Conservation (phyloP, 345 rosid species). For the Murraya paniculata region DNA sequence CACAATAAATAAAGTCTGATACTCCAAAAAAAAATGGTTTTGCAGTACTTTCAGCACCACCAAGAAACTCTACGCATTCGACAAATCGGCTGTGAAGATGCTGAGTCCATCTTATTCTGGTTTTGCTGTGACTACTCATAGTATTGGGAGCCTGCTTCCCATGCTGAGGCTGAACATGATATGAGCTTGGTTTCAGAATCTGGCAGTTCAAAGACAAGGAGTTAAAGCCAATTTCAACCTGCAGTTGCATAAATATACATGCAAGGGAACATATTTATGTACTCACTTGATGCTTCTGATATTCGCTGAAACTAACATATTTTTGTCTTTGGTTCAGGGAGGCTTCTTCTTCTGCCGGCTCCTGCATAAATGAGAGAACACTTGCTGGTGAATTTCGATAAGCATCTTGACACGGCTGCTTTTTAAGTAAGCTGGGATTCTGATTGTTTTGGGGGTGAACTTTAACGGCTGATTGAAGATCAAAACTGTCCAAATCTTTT, state of each 20-base stretch:
- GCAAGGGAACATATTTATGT: not conserved
- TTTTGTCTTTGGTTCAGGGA: slow-evolving; percentile 8
- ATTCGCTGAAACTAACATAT: slow-evolving; percentile 7
- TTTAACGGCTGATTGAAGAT: slow-evolving; percentile 11
- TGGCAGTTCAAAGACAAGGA: not conserved
- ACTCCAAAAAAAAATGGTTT: too few species aligned
- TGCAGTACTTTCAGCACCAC: slow-evolving; percentile 31
- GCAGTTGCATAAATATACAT: not conserved
- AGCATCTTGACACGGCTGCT: not conserved
- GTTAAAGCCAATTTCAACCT: slow-evolving; percentile 4
- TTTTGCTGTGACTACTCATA: slow-evolving; percentile 9
- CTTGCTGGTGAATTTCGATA: not conserved
- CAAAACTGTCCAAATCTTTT: slow-evolving; percentile 2
- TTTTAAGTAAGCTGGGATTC: not conserved
- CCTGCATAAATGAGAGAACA: slow-evolving; percentile 3
- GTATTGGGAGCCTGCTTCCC: too few species aligned
- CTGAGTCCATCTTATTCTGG: slow-evolving; percentile 33
- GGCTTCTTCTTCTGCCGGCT: slow-evolving; percentile 4
- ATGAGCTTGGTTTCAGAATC: slow-evolving; percentile 3
- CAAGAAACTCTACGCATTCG: slow-evolving; percentile 27
- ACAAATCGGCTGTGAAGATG: slow-evolving; percentile 37
- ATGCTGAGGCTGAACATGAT: too few species aligned
- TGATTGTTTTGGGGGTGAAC: not conserved
- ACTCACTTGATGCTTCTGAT: slow-evolving; percentile 13
- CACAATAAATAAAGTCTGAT: too few species aligned